Percentiles rank a stretch among this genome's conserved stretches.
These are phyloP conservation scores for Erysimum cheiranthoides DNA, from an alignment of 345 rosid species.

Conservation along the genomic window DNA sequence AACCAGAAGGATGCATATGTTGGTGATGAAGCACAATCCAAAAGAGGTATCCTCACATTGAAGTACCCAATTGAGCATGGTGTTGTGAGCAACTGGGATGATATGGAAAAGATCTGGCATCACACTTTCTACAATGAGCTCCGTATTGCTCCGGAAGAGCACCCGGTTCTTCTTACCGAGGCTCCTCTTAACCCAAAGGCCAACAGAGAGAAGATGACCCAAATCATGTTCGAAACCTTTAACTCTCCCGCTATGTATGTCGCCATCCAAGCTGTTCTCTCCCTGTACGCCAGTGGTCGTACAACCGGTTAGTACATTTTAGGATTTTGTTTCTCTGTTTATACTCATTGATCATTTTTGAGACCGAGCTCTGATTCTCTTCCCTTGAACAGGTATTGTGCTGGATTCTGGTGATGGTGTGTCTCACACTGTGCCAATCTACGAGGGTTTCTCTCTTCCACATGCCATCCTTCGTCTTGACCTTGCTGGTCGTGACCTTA, in stretches of 20 bases:
- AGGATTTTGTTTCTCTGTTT: slow-evolving; percentile 16
- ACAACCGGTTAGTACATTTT: slow-evolving; percentile 57
- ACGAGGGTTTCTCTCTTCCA: slow-evolving; percentile 68
- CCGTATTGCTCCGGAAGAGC: slow-evolving; percentile 67
- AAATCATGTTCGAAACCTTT: slow-evolving; percentile 66
- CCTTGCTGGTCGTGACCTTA: slow-evolving; percentile 68
- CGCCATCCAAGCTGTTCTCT: slow-evolving; percentile 67
- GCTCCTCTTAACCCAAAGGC: slow-evolving; percentile 73
- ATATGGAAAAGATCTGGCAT: slow-evolving; percentile 74
- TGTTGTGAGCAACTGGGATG: slow-evolving; percentile 77
- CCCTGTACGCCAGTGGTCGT: slow-evolving; percentile 70
- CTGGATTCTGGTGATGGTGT: slow-evolving; percentile 71
- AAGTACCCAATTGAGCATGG: slow-evolving; percentile 73
- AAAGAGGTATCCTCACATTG: slow-evolving; percentile 71
- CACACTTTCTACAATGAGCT: slow-evolving; percentile 71
- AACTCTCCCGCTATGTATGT: slow-evolving; percentile 67
- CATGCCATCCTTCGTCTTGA: slow-evolving; percentile 73
- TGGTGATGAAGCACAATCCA: slow-evolving; percentile 72
- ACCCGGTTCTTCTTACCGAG: slow-evolving; percentile 67
- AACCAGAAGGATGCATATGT: slow-evolving; percentile 70
- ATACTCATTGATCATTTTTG: background rate
- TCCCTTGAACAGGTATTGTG: slow-evolving; percentile 57
- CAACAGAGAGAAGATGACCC: slow-evolving; percentile 70
- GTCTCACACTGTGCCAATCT: slow-evolving; percentile 67
- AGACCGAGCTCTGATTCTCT: slow-evolving; percentile 8